A percentile compares a stretch with the other conserved stretches of the same genome.
Evolutionary conservation across 2,329 filamentous ascomycete genomes (phyloP).

Genomic region (Emydomyces testavorans): DNA sequence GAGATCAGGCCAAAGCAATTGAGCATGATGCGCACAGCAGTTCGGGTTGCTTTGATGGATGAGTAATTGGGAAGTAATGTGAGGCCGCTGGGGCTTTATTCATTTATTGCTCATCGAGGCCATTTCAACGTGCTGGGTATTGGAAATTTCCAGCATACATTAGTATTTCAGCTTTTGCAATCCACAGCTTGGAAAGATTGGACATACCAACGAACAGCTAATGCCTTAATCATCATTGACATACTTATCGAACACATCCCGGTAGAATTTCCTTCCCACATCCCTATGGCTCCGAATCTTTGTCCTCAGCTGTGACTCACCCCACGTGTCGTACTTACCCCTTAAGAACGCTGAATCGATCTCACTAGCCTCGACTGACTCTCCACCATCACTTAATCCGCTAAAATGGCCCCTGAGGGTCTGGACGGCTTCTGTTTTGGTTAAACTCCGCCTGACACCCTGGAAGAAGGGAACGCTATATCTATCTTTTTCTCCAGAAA

Average conservation of each 20-base stretch:
- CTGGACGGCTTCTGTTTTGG: constrained; percentile 35
- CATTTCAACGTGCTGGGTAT: too few relatives aligned
- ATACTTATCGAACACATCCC: constrained; percentile 40
- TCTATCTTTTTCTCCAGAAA: constrained; percentile 36
- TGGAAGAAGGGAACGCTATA: constrained; percentile 39
- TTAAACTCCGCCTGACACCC: constrained; percentile 40
- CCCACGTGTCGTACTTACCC: constrained; percentile 45
- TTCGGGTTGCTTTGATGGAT: neutral
- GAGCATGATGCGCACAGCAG: neutral
- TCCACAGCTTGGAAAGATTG: neutral
- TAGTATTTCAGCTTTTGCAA: neutral
- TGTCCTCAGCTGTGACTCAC: constrained; percentile 44
- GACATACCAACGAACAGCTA: neutral
- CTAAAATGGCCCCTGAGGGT: constrained; percentile 33
- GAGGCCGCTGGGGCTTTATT: too few relatives aligned
- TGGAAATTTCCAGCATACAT: too few relatives aligned
- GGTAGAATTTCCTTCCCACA: constrained; percentile 40
- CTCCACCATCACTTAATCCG: constrained; percentile 16
- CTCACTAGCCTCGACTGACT: constrained; percentile 28
- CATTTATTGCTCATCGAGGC: too few relatives aligned
- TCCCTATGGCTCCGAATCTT: constrained; percentile 44
- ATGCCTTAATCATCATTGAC: constrained; percentile 29
- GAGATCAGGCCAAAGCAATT: neutral
- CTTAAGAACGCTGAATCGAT: constrained; percentile 43
- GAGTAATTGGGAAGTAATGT: neutral